Evolutionary conservation across 805 yeast species (phyloP), one percentile per base, ranked within the genome.

Genomic region (Sungouiella thailandica): DNA sequence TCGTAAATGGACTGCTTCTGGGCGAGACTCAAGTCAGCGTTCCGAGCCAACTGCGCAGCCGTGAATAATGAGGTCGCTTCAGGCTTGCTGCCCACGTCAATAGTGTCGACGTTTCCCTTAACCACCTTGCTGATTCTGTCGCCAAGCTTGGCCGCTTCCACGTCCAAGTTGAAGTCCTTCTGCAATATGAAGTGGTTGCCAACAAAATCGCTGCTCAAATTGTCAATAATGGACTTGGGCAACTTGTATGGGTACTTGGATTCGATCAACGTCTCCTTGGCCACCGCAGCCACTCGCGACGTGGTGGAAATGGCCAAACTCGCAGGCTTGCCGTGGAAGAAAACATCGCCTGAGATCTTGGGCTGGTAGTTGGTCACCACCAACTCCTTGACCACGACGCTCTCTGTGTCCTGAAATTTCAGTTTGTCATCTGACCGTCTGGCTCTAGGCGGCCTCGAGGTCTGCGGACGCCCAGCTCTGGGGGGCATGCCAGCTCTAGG

Each of bases 191-290:
- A 66, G 39, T 45, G 47, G 46, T 60, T 63, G 25, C 44, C 45
- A 27, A 37, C 19, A 33, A 23, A 18, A 45, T 52, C 4, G 45
- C 50, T 29, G 36, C 41, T 47, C 30, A 46, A 24, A 26, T 36
- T 30, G 18, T 59, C 58, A 25, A 66, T 51, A 25, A 65, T 46
- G 8, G 53, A 30, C 37, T 45, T 53, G 14, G 72, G 70, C 37
- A 66, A 48, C 37, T 48, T 47, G 50, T 55, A 67, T 4, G 72
- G 72, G 45, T 65, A 67, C 30, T 64, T 60, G 13, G 70, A 62
- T 28, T 52, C 51, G 31, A 61, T 37, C 41, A 67, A 57, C 19
- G 56, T 46, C 25, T 60, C 57, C 48, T 67, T 67, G 35, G 68
- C 53, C 30, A 67, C 56, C 28, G 70, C 60, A 2, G 70, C 65